These are phyloP conservation scores for Lithospermum erythrorhizon DNA, from an alignment of 257 asterid species.

Conservation along the genomic window DNA sequence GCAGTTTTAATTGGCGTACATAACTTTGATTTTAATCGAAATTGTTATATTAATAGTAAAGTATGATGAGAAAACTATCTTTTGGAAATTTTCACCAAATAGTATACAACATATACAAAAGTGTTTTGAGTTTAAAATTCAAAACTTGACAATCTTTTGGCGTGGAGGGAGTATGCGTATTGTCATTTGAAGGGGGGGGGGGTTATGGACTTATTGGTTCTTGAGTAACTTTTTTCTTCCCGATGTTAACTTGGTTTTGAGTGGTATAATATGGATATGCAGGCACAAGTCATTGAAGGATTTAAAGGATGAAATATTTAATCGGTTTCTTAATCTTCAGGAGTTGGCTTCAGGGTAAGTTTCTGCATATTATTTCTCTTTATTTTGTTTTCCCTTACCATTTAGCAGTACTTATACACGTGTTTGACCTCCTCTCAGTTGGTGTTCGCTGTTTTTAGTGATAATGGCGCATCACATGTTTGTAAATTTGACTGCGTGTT, in stretches of 20 bases:
- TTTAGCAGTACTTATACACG: not conserved
- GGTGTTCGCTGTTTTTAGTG: too few species aligned
- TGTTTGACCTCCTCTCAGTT: not conserved
- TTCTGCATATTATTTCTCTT: not conserved
- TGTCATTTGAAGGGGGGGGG: too few species aligned
- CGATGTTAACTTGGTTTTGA: constrained; percentile 4
- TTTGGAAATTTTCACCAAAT: too few species aligned
- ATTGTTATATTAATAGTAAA: too few species aligned
- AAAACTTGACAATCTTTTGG: too few species aligned
- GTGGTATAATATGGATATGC: constrained; percentile 8
- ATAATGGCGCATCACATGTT: not conserved
- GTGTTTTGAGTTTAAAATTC: too few species aligned
- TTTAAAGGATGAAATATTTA: constrained; percentile 55
- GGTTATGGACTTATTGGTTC: too few species aligned
- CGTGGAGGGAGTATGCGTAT: too few species aligned
- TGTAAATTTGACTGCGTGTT: constrained; percentile 6
- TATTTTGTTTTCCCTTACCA: not conserved
- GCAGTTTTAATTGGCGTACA: too few species aligned
- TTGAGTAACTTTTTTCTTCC: not conserved
- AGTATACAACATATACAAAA: too few species aligned
- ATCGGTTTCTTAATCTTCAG: constrained; percentile 39
- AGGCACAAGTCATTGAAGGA: constrained; percentile 84
- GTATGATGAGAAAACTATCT: too few species aligned
- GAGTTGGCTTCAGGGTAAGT: constrained; percentile 89
- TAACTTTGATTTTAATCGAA: too few species aligned